These are phyloP conservation scores for Curvularia lunata DNA, from an alignment of 2,329 filamentous ascomycete species.

Conservation along the genomic window DNA sequence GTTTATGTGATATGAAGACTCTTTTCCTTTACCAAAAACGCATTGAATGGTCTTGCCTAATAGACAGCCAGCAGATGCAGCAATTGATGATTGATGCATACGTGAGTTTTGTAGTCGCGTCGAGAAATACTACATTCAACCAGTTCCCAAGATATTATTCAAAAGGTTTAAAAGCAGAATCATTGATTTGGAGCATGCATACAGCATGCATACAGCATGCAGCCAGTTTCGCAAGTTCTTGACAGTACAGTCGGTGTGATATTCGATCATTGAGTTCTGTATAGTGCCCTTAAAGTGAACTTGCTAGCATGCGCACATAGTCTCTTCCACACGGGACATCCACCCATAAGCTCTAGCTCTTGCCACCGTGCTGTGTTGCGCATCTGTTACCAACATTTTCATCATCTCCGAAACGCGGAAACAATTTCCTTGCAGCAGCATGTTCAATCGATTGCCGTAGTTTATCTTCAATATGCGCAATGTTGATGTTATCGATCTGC, in stretches of 20 bases:
- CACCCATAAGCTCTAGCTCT: neutral
- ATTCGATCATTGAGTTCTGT: neutral
- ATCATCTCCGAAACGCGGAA: neutral
- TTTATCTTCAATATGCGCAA: neutral
- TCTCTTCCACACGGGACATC: neutral
- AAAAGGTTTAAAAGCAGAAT: neutral
- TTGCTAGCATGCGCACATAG: neutral
- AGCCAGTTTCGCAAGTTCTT: no score
- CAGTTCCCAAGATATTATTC: neutral
- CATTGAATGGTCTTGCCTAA: neutral
- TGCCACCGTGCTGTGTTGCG: neutral
- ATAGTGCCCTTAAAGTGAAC: neutral
- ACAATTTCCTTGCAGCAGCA: neutral
- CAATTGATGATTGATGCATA: neutral
- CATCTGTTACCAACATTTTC: neutral
- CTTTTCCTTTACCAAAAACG: no score
- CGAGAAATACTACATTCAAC: neutral
- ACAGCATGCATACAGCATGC: no score
- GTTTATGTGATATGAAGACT: no score
- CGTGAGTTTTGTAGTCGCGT: neutral
- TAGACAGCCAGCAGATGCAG: neutral
- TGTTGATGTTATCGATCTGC: slow-evolving; percentile 5
- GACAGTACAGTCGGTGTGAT: no score
- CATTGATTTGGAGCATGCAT: neutral
- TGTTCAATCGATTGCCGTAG: neutral